Evolutionary conservation across 1,284 basidiomycete species (phyloP).

Genomic region (Fomitopsis betulina): DNA sequence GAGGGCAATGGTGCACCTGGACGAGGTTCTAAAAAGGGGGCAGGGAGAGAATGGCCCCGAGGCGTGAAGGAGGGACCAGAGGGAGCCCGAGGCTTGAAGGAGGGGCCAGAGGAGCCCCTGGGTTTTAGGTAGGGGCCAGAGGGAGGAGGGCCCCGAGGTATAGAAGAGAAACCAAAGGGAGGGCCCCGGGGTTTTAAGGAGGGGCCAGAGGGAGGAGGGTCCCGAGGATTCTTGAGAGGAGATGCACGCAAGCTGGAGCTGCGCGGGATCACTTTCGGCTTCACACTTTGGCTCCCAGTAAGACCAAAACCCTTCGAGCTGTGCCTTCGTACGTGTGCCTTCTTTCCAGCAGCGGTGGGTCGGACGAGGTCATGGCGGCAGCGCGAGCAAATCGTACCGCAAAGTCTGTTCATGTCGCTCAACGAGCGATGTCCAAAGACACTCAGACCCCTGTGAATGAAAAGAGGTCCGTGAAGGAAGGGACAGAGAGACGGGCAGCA

Average conservation of each 20-base stretch:
- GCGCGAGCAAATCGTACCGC: slow-evolving; percentile 6
- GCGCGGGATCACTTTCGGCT: not conserved
- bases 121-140: too few relatives aligned
- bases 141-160: too few relatives aligned
- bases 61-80: too few relatives aligned
- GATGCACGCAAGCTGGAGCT: not conserved
- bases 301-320: not conserved
- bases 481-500: too few relatives aligned
- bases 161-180: too few relatives aligned
- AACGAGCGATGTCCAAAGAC: not conserved
- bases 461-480: too few relatives aligned
- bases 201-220: not conserved
- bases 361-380: slow-evolving; percentile 9
- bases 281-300: not conserved
- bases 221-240: not conserved
- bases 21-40: too few relatives aligned
- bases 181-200: too few relatives aligned
- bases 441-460: too few relatives aligned
- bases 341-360: not conserved
- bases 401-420: not conserved
- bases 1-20: not conserved
- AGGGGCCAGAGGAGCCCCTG: too few relatives aligned
- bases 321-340: slow-evolving; percentile 1
- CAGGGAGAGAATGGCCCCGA: too few relatives aligned
- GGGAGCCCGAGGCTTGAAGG: too few relatives aligned